Evolutionary conservation across 2,329 filamentous ascomycete genomes (phyloP).

Genomic region (Penicillium crustosum): DNA sequence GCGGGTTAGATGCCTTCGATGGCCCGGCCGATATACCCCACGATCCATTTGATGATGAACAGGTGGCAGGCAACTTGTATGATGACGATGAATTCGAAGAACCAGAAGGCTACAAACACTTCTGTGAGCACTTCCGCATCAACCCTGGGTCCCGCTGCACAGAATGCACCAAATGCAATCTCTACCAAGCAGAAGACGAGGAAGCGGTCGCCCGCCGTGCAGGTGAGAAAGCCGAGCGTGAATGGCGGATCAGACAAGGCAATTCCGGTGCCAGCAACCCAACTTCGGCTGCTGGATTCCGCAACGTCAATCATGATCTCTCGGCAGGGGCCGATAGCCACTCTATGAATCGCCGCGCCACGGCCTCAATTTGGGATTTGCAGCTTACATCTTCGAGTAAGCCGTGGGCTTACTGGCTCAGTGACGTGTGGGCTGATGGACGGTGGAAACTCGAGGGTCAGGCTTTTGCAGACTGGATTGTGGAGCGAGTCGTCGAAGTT

Average conservation of each 20-base stretch:
- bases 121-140: constrained; percentile 91
- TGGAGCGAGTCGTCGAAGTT: constrained; percentile 43
- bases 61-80: constrained; percentile 1
- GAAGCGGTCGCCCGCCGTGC: constrained; percentile 67
- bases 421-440: constrained; percentile 42
- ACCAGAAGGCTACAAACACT: constrained; percentile 82
- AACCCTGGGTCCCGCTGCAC: constrained; percentile 72
- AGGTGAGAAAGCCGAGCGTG: constrained; percentile 67
- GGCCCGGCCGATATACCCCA: constrained; percentile 31
- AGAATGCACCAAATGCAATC: constrained; percentile 78
- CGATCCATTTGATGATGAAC: constrained; percentile 10
- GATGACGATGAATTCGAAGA: constrained; percentile 38
- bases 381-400: constrained; percentile 22
- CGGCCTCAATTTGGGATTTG: constrained; percentile 28
- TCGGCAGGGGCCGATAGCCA: constrained; percentile 19
- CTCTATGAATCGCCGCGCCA: constrained; percentile 18
- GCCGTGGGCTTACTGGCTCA: constrained; percentile 36
- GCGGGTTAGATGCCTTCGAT: constrained; percentile 44
- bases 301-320: constrained; percentile 32
- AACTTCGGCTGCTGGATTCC: constrained; percentile 17
- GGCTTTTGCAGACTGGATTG: constrained; percentile 40
- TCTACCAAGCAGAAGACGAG: constrained; percentile 71
- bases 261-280: constrained; percentile 19
- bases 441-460: constrained; percentile 46
- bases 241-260: constrained; percentile 68